These are phyloP conservation scores for Thalassiosira exigua DNA, from an alignment of 352 stramenopile species.

Conservation along the genomic window DNA sequence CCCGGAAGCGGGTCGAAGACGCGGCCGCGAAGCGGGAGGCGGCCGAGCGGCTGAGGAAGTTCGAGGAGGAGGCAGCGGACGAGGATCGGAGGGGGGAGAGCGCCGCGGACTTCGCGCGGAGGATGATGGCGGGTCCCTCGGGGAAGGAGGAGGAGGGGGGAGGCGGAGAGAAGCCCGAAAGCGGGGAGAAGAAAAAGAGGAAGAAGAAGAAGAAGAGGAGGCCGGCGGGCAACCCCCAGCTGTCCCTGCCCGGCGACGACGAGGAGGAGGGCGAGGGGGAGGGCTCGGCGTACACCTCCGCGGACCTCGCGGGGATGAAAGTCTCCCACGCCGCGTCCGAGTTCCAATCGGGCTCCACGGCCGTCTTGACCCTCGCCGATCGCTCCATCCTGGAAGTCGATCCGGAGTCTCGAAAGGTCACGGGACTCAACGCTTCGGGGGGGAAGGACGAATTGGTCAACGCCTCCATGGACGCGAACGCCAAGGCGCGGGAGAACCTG, in stretches of 20 bases:
- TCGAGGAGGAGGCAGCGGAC: slow-evolving; percentile 30
- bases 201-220: slow-evolving; percentile 23
- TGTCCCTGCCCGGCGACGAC: slow-evolving; percentile 16
- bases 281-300: slow-evolving; percentile 76
- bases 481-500: slow-evolving; percentile 84
- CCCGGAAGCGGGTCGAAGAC: slow-evolving; percentile 66
- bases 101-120: slow-evolving; percentile 14
- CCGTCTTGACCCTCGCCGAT: slow-evolving; percentile 95
- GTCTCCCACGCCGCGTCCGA: slow-evolving; percentile 89
- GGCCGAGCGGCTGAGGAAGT: slow-evolving; percentile 47
- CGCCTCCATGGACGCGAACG: slow-evolving; percentile 86
- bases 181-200: slow-evolving; percentile 44
- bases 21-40: slow-evolving; percentile 62
- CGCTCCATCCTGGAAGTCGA: slow-evolving; percentile 87
- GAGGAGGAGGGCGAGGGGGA: slow-evolving; percentile 16
- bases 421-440: slow-evolving; percentile 59
- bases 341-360: slow-evolving; percentile 90
- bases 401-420: slow-evolving; percentile 83
- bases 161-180: slow-evolving; percentile 31
- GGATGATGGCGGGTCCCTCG: slow-evolving; percentile 19
- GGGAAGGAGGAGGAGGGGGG: slow-evolving; percentile 6
- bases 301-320: slow-evolving; percentile 89
- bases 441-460: slow-evolving; percentile 88
- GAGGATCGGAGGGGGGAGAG: slow-evolving; percentile 24
- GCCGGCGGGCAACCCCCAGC: slow-evolving; percentile 11